Base-by-base conservation (phyloP, 2,329 filamentous ascomycete species). In the Microsporum ferrugineum region DNA sequence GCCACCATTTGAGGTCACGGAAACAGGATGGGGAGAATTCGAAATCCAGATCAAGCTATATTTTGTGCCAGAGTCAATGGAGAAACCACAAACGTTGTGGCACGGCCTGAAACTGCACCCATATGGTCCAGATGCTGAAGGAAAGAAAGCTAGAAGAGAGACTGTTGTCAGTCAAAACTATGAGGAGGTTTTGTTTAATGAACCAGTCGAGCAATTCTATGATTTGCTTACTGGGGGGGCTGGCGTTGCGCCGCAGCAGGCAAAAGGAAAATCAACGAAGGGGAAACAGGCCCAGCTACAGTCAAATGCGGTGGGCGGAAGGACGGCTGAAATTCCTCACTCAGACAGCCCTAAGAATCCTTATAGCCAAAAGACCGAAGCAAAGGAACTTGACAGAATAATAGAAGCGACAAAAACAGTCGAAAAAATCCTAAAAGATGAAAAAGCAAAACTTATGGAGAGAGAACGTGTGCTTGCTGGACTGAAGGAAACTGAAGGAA, bases 21-120 rank as follows among this genome's bases (percentile, higher is more conserved):
- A 97, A 75, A 97, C 94, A 0, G 94, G 94, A 57, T 99, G 95
- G 89, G 94, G 94, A 69, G 94, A 96, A 76, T 99, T 99, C 77
- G 90, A 94, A 73, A 95, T 99, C 69, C 89, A 91, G 65, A 88
- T 99, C 71, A 91, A 96, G 71, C 82, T 99, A 51, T 95, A 95
- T 78, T 99, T 96, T 75, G 85, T 89, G 61, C 85, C 88, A 61
- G 88, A 95, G 71, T 88, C 86, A 41, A 86, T 84, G 68, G 94
- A 99, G 78, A 99, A 99, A 75, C 89, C 92, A 3, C 89, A 96
- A 75, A 95, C 91, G n/a, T 77, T 96, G 1, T 95, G 94, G 78
- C 94, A 97, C 75, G 90, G 91, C 70, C 78, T 99, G 61, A 88
- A 91, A 59, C 81, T 99, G 8, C 91, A 96, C 71, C 89, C 92